phyloP scores from a whole-genome alignment of 306 rosid species.

The Macrotyloma uniflorum region DNA sequence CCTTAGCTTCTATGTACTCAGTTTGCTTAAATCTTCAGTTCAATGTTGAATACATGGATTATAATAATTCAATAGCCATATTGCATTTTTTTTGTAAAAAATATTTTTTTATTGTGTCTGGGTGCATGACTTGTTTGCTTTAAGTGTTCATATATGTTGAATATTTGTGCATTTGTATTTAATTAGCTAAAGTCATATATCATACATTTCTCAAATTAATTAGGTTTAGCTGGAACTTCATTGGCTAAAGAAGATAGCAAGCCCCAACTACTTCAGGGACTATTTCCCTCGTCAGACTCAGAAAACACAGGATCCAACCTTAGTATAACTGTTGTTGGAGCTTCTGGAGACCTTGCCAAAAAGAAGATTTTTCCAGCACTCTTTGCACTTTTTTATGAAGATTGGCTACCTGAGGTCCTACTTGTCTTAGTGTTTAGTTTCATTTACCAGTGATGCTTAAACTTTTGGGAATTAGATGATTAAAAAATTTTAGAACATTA shows the following conservation, averaged over 20 bases:
- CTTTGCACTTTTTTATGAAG: slow-evolving; percentile 92
- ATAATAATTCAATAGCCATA: neutral
- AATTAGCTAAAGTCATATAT: slow-evolving; percentile 25
- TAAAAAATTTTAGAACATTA: slow-evolving; percentile 25
- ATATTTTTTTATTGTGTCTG: neutral
- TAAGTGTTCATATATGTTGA: slow-evolving; percentile 19
- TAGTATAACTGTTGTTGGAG: slow-evolving; percentile 91
- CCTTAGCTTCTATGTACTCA: neutral
- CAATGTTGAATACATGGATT: neutral
- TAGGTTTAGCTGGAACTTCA: slow-evolving; percentile 65
- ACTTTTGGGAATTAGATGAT: neutral
- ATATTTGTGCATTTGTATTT: neutral
- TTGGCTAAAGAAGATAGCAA: slow-evolving; percentile 50
- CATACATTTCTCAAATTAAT: slow-evolving; percentile 39
- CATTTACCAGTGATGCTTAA: slow-evolving; percentile 6
- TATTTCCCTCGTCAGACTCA: slow-evolving; percentile 48
- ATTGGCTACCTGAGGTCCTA: slow-evolving; percentile 80
- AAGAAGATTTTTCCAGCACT: slow-evolving; percentile 98
- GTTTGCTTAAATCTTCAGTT: slow-evolving; percentile 2
- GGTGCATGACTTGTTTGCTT: slow-evolving; percentile 16
- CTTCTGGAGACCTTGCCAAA: slow-evolving; percentile 98
- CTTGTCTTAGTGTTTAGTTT: slow-evolving; percentile 24
- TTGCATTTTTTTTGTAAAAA: neutral
- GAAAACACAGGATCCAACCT: slow-evolving; percentile 59
- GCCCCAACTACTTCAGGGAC: slow-evolving; percentile 44